Evolutionary conservation across 177 flowering plant genomes (phyloP), one percentile per base, ranked within the genome.

Genomic region (Vitis hybrid): DNA sequence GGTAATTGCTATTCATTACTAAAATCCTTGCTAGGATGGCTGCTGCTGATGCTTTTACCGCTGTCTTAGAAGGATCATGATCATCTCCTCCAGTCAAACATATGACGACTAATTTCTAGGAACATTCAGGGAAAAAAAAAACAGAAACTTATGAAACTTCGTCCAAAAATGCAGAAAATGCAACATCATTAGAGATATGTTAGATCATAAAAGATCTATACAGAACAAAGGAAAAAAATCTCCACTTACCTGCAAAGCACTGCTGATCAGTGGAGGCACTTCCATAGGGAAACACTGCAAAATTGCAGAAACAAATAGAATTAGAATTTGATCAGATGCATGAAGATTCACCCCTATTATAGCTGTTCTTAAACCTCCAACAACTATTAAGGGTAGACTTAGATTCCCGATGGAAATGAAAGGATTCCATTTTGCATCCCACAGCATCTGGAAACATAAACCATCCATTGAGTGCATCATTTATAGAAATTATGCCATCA

Each of bases 61-160:
- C 74, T 69, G 97, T 72, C 82, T 85, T 92, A 27, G 86, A 86
- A 71, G 99, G 97, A 81, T 90, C 91, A 65, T 59, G 74, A 50
- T 91, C 95, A 74, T 92, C 99, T 73, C 91, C 91, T 76, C 98
- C 97, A 79, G 87, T 84, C 82, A 95, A 77, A 75, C 92, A 90
- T 72, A 90, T 84, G 63, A 84, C 71, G 52, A 90, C 72, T 51
- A 95, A 77, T 90, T 88, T 93, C 99, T 95, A 63, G 73, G 14
- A 80, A 74, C 18, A 71, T 18, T 55, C 48, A 41, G 48, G 15
- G 13, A 15, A 61, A 49, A 18, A 59, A 58, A 6, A 35, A 1
- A 46, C 55, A 70, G 1, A 58, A 73, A 57, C 2, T 41, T 46
- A 24, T 55, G 60, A 8, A 54, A 54, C 17, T 13, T 15, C 6